Evolutionary conservation across 2,329 filamentous ascomycete species (phyloP).

Genomic region (Nemania bipapillata): DNA sequence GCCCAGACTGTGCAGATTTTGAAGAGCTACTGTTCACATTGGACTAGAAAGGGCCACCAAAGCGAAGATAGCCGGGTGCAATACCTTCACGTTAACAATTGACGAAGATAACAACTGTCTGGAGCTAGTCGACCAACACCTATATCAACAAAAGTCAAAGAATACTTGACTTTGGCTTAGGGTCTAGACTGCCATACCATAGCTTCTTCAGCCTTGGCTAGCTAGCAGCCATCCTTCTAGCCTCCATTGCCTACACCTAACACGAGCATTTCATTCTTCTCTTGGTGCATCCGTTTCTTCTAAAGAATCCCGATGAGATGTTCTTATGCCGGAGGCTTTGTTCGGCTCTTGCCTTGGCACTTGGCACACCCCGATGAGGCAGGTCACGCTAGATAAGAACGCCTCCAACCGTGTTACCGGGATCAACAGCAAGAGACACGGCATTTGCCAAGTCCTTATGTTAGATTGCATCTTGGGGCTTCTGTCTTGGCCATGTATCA

Average conservation of each 20-base stretch:
- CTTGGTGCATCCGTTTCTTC: neutral
- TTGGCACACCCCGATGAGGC: conserved; percentile 32
- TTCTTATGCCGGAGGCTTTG: conserved; percentile 4
- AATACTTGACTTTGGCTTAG: too few relatives aligned
- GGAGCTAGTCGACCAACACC: too few relatives aligned
- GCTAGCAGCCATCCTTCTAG: neutral
- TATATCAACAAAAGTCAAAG: too few relatives aligned
- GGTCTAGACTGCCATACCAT: too few relatives aligned
- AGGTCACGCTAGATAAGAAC: conserved; percentile 33
- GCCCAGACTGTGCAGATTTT: too few relatives aligned
- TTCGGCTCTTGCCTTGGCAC: conserved; percentile 20
- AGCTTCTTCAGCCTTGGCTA: neutral
- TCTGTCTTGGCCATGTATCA: conserved; percentile 4
- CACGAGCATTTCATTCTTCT: neutral
- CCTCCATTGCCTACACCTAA: neutral
- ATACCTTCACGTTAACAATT: too few relatives aligned
- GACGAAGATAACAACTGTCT: too few relatives aligned
- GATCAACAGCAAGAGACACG: neutral
- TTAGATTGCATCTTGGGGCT: conserved; percentile 22
- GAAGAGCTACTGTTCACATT: too few relatives aligned
- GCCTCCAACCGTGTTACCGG: conserved; percentile 21
- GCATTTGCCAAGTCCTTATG: conserved; percentile 19
- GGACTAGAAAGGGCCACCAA: too few relatives aligned
- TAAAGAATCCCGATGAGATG: conserved; percentile 9
- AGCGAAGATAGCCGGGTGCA: too few relatives aligned